Base-by-base conservation (phyloP, 495 filamentous ascomycete genomes). In the Astrothelium macrocarpum region DNA sequence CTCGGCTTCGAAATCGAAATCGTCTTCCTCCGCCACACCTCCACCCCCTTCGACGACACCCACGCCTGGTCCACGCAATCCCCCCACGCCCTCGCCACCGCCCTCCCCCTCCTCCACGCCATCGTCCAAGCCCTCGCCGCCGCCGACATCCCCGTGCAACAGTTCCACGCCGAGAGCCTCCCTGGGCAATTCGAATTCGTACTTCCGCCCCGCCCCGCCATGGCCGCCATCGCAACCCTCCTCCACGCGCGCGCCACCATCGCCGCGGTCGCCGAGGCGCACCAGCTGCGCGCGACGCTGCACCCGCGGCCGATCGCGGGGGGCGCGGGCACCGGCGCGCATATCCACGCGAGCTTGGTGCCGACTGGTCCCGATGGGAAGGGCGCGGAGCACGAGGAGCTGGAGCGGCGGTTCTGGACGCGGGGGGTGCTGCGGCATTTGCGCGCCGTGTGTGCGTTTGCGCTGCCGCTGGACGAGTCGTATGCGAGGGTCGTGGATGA, bases 1-100 rank as follows among this genome's bases (percentile, higher is more conserved):
- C 70, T 89, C 31, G 91, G 91, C 2, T 93, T 92, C 68, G 91
- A 95, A 73, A 84, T 92, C 36, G 91, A 95, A 72, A 84, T 96
- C 23, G 78, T 90, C 5, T 86, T 95, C 64, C 71, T 94, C 59
- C 72, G 68, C 10, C 71, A 74, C 36, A 62, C 64, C 73, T 66
- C 53, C 62, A 66, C 62, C 32, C 71, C 62, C 16, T 64, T 71
- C n/a, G 64, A 68, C 43, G 63, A 71, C 9, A 80, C 78, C 14
- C 86, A 95, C 70, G 84, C 81, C 9, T 90, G 86, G 86, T 83
- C 82, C 3, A 78, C 81, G 12, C 72, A 81, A 1, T 78, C 81
- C 2, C 74, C 80, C 14, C 77, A 88, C n/a, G 76, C 83, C 10
- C 77, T 79, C 62, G 73, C 76, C 34, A 77, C 78, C 26, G 71